Conservation (phyloP, 306 rosid genomes). For the Cicer cuneatum region DNA sequence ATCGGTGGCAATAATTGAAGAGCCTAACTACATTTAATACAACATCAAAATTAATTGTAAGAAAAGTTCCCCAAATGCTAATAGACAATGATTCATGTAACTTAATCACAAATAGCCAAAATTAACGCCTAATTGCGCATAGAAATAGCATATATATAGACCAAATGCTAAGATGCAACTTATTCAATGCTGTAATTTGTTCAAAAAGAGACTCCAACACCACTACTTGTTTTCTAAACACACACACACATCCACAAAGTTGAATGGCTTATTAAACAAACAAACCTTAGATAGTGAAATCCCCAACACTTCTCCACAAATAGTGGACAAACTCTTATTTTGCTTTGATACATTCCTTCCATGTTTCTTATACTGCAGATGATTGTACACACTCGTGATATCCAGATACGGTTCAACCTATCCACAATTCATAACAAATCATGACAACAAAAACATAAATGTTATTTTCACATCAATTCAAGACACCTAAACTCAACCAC, state of each 20-base stretch:
- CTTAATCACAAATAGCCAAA: too few species aligned
- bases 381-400: slow-evolving; percentile 67
- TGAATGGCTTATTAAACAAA: slow-evolving; percentile 29
- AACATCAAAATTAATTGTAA: background rate
- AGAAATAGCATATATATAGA: slow-evolving; percentile 1
- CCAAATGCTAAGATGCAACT: slow-evolving; percentile 20
- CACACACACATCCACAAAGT: background rate
- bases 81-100: slow-evolving; percentile 8
- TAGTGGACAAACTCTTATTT: slow-evolving; percentile 73
- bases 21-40: slow-evolving; percentile 2
- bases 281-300: slow-evolving; percentile 85
- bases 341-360: slow-evolving; percentile 70
- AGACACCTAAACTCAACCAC: too few species aligned
- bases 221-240: background rate
- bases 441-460: background rate
- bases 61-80: background rate
- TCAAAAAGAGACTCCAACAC: slow-evolving; percentile 7
- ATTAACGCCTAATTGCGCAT: background rate
- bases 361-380: slow-evolving; percentile 63
- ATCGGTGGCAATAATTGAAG: background rate
- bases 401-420: slow-evolving; percentile 92
- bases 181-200: background rate
- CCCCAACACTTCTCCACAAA: slow-evolving; percentile 77
- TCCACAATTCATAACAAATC: slow-evolving; percentile 32
- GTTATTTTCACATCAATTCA: too few species aligned